Base-by-base conservation (phyloP, 192 early-diverging fungal genomes). In the Piromyces sp. region DNA sequence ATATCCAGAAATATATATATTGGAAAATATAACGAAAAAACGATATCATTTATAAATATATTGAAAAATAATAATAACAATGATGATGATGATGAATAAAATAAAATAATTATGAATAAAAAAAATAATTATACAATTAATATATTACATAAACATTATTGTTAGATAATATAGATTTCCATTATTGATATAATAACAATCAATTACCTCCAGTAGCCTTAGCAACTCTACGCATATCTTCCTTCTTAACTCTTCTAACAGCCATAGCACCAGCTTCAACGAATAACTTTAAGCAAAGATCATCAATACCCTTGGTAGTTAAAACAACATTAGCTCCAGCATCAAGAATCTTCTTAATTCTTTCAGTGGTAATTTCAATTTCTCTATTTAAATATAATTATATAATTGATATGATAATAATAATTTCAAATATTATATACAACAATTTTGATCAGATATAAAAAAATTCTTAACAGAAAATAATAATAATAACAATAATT, bases 231-330 rank as follows among this genome's bases (percentile, higher is more conserved):
- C 95, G 96, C 79, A 98, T 88, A 85, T 99, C 98, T 22, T 99
- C 98, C 90, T 98, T 98, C 86, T 94, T 94, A 80, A 94, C 94
- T 31, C 98, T 92, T 51, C 96, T 94, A 17, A 99, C 95, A 11
- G 95, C 96, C 91, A 99, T 96, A 36, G 97, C 96, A 19, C 98
- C 98, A 79, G 94, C 95, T 87, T 99, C 98, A 51, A 98, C 96
- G 86, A 99, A 98, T 83, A 95, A 90, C 91, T 99, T 99, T 82
- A 98, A 88, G 87, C 96, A 99, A 85, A 98, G 88, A 81, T 99
- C 98, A 88, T 99, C 98, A 85, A 99, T 97, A 81, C 98, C 98
- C 85, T 98, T 97, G 37, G 98, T 99, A 58, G 97, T 99, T 81
- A 99, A 87, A 78, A 99, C 91, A 30, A 98, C 98, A 83, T 97